A percentile compares a stretch with the other conserved stretches of the same genome.
Conservation (phyloP, 176 grass and related monocot species). For the Eragrostis curvula region DNA sequence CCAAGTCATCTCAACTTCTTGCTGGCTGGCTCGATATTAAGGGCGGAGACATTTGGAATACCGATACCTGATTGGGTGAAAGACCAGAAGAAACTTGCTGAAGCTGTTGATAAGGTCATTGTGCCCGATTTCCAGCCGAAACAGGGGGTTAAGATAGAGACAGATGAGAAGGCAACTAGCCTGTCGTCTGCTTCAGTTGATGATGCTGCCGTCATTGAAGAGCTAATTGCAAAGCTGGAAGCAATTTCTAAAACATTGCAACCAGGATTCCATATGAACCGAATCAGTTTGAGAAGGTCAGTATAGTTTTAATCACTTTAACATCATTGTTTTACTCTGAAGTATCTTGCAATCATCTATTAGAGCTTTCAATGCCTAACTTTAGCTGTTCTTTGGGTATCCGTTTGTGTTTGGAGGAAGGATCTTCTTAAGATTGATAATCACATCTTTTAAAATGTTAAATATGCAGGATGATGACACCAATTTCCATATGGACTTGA, state of each 20-base stretch:
- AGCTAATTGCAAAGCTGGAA: slow-evolving; percentile 75
- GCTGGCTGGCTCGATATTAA: slow-evolving; percentile 76
- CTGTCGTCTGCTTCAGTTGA: slow-evolving; percentile 75
- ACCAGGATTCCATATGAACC: slow-evolving; percentile 79
- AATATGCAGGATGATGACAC: slow-evolving; percentile 86
- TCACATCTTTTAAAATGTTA: not conserved
- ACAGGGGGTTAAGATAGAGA: slow-evolving; percentile 81
- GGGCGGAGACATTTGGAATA: slow-evolving; percentile 85
- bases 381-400: not conserved
- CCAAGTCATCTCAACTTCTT: slow-evolving; percentile 66
- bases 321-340: not conserved
- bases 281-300: slow-evolving; percentile 95
- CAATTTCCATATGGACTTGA: slow-evolving; percentile 95
- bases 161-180: slow-evolving; percentile 81
- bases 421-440: not conserved
- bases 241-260: slow-evolving; percentile 63
- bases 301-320: slow-evolving; percentile 25
- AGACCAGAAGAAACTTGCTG: slow-evolving; percentile 67
- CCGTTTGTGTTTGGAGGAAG: slow-evolving; percentile 8
- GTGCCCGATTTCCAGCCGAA: slow-evolving; percentile 83
- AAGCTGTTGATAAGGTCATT: slow-evolving; percentile 68
- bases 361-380: not conserved
- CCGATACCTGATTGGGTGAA: slow-evolving; percentile 73
- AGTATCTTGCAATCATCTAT: not conserved
- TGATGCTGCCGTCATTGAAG: slow-evolving; percentile 79